Conservation (phyloP, 2,329 filamentous ascomycete species). For the Pseudogymnoascus sp. region DNA sequence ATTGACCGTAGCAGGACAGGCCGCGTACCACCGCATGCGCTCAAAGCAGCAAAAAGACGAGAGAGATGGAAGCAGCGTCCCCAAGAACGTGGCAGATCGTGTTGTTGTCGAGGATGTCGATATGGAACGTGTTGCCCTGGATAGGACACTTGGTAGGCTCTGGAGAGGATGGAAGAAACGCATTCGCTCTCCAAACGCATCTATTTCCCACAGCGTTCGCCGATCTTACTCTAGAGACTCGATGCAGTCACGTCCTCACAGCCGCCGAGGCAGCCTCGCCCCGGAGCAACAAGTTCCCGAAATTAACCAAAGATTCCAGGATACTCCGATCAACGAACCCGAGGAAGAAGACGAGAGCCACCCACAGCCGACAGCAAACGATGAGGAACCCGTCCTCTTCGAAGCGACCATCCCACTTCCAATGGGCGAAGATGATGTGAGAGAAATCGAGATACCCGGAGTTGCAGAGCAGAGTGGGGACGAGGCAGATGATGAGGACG, state of each 20-base stretch:
- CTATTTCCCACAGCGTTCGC: conserved; percentile 32
- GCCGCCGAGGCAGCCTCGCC: conserved; percentile 33
- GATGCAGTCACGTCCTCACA: conserved; percentile 23
- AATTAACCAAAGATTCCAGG: conserved; percentile 28
- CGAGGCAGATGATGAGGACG: conserved; percentile 41
- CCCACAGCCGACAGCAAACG: conserved; percentile 15
- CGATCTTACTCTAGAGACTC: conserved; percentile 43
- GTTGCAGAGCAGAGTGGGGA: conserved; percentile 55
- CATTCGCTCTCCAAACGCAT: conserved; percentile 48
- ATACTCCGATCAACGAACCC: conserved; percentile 19
- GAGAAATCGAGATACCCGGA: conserved; percentile 73
- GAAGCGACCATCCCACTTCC: conserved; percentile 62
- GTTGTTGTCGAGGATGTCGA: conserved; percentile 84
- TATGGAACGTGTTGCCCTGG: conserved; percentile 86
- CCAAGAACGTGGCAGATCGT: conserved; percentile 48
- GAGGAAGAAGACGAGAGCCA: conserved; percentile 10
- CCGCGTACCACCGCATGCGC: conserved; percentile 62
- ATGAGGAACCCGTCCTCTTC: conserved; percentile 19
- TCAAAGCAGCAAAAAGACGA: conserved; percentile 50
- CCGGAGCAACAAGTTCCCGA: conserved; percentile 29
- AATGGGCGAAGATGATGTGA: conserved; percentile 55
- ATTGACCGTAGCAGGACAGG: conserved; percentile 77
- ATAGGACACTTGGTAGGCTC: conserved; percentile 75
- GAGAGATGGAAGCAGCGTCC: conserved; percentile 38
- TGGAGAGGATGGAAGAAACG: conserved; percentile 96